Conservation (phyloP, 257 asterid species). For the Solanum chiquidenum region DNA sequence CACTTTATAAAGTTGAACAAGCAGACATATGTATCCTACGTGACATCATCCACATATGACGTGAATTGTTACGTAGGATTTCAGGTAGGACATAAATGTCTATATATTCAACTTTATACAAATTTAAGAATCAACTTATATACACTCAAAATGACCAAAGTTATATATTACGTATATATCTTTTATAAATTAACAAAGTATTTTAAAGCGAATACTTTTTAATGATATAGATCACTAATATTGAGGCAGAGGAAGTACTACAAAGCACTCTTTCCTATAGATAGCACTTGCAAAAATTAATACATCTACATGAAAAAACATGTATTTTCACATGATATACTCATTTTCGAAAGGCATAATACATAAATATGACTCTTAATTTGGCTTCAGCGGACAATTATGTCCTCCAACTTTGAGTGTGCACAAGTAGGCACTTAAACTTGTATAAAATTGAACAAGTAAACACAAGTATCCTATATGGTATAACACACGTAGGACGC, state of each 20-base stretch:
- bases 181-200: not conserved
- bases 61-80: no score
- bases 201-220: not conserved
- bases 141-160: not conserved
- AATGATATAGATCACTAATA: not conserved
- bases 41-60: not conserved
- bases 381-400: no score
- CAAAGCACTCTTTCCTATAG: not conserved
- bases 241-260: not conserved
- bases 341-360: not conserved
- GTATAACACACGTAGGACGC: no score
- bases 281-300: not conserved
- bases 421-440: no score
- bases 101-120: no score
- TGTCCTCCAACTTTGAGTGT: no score
- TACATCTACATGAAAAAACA: not conserved
- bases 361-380: no score
- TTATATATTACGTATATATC: not conserved
- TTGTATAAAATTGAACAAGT: no score
- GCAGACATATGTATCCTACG: no score
- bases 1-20: no score
- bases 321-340: not conserved
- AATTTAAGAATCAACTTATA: no score
- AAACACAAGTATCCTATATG: no score
- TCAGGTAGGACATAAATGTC: accelerated